Conservation (phyloP, 2,329 filamentous ascomycete species). For the Ilyonectria sp. region DNA sequence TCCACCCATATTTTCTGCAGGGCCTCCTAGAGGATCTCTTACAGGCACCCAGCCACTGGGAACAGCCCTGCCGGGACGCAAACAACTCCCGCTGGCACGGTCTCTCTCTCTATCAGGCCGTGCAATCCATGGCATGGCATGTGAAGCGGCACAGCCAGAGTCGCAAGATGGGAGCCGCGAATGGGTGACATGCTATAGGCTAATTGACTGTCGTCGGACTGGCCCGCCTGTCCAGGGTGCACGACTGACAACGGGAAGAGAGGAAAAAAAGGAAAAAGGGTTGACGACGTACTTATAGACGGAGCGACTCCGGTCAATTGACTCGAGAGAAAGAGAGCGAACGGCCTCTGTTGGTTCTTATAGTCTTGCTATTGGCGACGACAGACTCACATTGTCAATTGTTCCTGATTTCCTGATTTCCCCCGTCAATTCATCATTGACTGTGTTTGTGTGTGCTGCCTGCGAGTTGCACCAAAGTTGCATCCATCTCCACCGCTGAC, state of each 20-base stretch:
- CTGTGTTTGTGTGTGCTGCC: background rate
- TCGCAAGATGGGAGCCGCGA: constrained; percentile 19
- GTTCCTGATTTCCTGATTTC: background rate
- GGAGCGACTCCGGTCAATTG: constrained; percentile 24
- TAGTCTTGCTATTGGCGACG: background rate
- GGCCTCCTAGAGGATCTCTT: background rate
- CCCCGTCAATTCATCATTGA: background rate
- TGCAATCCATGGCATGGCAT: constrained; percentile 21
- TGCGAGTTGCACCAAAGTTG: constrained; percentile 4
- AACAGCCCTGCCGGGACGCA: background rate
- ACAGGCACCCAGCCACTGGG: background rate
- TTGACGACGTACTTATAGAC: constrained; percentile 15
- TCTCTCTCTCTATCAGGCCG: background rate
- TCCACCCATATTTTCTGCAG: background rate
- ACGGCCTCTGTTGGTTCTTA: background rate
- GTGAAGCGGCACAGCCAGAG: constrained; percentile 16
- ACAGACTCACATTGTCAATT: constrained; percentile 12
- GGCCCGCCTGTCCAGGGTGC: constrained; percentile 19
- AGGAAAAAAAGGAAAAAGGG: background rate
- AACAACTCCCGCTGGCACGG: constrained; percentile 1
- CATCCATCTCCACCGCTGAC: constrained; percentile 4
- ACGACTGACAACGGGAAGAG: constrained; percentile 1
- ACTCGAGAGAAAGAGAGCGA: background rate
- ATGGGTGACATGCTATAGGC: constrained; percentile 23
- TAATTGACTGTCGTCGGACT: constrained; percentile 23